Conservation (phyloP, 257 asterid species). For the Avicennia marina region DNA sequence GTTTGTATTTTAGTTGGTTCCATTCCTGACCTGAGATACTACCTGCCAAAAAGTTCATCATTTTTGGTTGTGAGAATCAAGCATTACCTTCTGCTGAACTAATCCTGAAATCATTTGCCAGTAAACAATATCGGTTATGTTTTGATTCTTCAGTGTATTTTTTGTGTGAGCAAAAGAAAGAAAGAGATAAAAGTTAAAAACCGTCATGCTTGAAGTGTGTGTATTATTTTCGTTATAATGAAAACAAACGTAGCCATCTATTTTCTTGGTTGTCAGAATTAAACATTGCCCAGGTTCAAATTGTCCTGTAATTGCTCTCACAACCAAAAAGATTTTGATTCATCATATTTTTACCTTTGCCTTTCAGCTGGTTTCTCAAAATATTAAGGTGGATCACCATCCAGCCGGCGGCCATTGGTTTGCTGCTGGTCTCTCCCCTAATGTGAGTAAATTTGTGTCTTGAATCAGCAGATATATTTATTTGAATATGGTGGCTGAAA, state of each 20-base stretch:
- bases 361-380: slow-evolving; percentile 78
- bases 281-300: no score
- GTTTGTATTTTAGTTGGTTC: background rate
- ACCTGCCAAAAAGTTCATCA: background rate
- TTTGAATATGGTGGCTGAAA: slow-evolving; percentile 6
- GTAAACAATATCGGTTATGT: no score
- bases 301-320: no score
- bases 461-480: background rate
- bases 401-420: slow-evolving; percentile 99
- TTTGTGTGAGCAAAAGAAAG: no score
- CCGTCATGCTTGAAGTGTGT: background rate
- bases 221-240: background rate
- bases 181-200: no score
- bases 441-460: slow-evolving; percentile 51
- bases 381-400: slow-evolving; percentile 86
- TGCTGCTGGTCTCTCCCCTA: slow-evolving; percentile 99
- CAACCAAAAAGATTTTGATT: no score
- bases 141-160: no score
- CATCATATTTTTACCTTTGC: background rate
- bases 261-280: no score
- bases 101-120: background rate
- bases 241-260: no score
- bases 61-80: slow-evolving; percentile 9
- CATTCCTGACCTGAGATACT: background rate
- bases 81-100: background rate